Base-by-base conservation (phyloP, 2,329 filamentous ascomycete species). In the Eutypella sp. region DNA sequence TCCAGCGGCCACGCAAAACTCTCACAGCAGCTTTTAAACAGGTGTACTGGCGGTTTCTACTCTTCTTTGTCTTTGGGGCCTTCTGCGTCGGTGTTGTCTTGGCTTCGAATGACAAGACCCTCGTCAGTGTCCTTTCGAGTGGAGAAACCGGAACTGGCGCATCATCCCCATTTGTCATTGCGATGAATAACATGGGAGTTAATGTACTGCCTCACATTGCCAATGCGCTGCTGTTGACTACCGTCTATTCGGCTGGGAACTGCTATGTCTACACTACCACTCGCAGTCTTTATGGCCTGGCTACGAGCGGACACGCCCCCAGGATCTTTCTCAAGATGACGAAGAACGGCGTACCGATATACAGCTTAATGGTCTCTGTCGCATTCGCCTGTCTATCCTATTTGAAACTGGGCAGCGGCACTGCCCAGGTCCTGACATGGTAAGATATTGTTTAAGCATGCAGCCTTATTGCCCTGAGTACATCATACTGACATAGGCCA, bases 61-160 rank as follows among this genome's bases (percentile, higher is more conserved):
- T 74, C 1, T 85, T 86, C 64, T 85, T 84, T 64, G 71, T 84
- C 22, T 71, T 83, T 9, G 77, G 79, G 3, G 78, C 78, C 6
- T 67, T 87, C 2, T 73, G 71, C 40, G 72, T 84, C 16, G 79
- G 79, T 6, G 77, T 84, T 42, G 58, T 82, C 46, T 70, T 84
- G 44, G 69, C 82, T 5, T 77, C 78, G 61, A 73, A 82, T 45
- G 78, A 82, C 52, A 50, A 67, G 1, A 74, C 73, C 16, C 66
- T 85, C 49, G 67, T 57, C 13, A 78, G 77, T 1, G 79, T 81
- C 52, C 61, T 69, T 4, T 66, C 67, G 2, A 71, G 69, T 31
- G 72, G 73, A 1, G 75, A 76, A 34, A 76, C 78, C 5, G 65
- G 65, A 22, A 69, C 65, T 4, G 70, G 61, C 16, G 80, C 79